Conservation (phyloP, 805 yeast genomes). For the Kluyveromyces lactis region DNA sequence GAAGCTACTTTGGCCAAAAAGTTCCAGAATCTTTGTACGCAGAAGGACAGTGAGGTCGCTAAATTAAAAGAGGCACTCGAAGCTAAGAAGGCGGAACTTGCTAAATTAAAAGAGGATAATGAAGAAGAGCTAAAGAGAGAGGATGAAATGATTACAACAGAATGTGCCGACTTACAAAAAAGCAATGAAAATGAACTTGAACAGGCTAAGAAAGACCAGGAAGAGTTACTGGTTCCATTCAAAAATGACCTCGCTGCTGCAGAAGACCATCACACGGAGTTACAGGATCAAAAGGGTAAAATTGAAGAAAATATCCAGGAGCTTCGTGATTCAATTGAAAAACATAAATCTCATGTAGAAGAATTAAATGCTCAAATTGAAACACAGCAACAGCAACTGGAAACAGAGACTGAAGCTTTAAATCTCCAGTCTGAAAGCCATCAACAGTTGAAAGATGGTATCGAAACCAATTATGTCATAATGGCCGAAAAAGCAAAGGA, state of each 20-base stretch:
- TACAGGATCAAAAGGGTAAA: constrained; percentile 31
- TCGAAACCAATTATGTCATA: constrained; percentile 17
- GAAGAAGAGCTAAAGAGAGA: constrained; percentile 31
- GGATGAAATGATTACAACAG: constrained; percentile 15
- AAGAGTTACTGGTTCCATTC: constrained; percentile 34
- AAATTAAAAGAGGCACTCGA: constrained; percentile 35
- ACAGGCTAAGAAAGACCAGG: constrained; percentile 26
- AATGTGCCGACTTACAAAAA: constrained; percentile 22
- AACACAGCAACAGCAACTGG: constrained; percentile 21
- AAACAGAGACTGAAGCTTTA: constrained; percentile 26
- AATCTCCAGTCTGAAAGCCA: constrained; percentile 27
- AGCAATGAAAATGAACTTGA: constrained; percentile 23
- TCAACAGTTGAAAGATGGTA: constrained; percentile 18
- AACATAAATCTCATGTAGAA: constrained; percentile 30
- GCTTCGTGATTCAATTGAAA: constrained; percentile 28
- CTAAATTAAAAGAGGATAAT: constrained; percentile 34
- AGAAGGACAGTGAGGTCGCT: constrained; percentile 31
- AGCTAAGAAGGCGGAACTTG: constrained; percentile 25
- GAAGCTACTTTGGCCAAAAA: constrained; percentile 33
- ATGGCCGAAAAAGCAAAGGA: constrained; percentile 30
- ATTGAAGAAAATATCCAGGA: constrained; percentile 36
- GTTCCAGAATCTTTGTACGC: constrained; percentile 21
- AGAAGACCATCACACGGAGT: constrained; percentile 27
- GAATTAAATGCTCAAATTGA: constrained; percentile 28
- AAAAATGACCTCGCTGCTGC: constrained; percentile 35